Percentiles rank a stretch among this genome's conserved stretches.
These are phyloP conservation scores for Porodaedalea pini DNA, from an alignment of 1,284 basidiomycete genomes.

Conservation along the genomic window DNA sequence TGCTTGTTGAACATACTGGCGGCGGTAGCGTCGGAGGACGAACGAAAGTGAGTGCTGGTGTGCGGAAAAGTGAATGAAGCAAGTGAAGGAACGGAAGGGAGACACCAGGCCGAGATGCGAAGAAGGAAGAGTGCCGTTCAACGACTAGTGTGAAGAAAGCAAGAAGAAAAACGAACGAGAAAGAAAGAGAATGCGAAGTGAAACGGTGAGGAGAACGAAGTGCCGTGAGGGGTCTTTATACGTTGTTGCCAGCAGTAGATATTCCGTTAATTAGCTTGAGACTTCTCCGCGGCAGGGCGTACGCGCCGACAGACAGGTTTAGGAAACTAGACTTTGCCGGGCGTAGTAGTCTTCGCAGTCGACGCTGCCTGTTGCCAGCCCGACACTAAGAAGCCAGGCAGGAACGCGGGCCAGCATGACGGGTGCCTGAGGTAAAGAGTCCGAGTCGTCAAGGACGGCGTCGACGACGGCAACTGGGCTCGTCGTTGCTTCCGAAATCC, in stretches of 20 bases:
- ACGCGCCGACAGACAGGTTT: not conserved
- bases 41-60: slow-evolving; percentile 27
- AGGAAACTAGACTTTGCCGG: not conserved
- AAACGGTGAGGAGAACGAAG: slow-evolving; percentile 10
- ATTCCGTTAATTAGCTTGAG: not conserved
- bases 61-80: slow-evolving; percentile 26
- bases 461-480: not conserved
- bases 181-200: slow-evolving; percentile 13
- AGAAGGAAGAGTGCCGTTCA: slow-evolving; percentile 42
- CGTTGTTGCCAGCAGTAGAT: not conserved
- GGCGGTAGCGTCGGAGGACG: slow-evolving; percentile 18
- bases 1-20: slow-evolving; percentile 45
- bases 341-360: not conserved
- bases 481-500: not conserved
- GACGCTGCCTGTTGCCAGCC: not conserved
- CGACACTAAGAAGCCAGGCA: not conserved
- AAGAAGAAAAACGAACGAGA: slow-evolving; percentile 27
- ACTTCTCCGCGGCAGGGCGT: not conserved
- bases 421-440: slow-evolving; percentile 1
- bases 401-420: not conserved
- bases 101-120: slow-evolving; percentile 48
- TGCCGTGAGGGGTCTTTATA: slow-evolving; percentile 11
- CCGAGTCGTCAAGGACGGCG: slow-evolving; percentile 4
- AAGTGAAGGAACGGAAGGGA: slow-evolving; percentile 27
- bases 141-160: slow-evolving; percentile 36